Conservation (phyloP, 2,329 filamentous ascomycete species). For the Claviceps lovelessii region DNA sequence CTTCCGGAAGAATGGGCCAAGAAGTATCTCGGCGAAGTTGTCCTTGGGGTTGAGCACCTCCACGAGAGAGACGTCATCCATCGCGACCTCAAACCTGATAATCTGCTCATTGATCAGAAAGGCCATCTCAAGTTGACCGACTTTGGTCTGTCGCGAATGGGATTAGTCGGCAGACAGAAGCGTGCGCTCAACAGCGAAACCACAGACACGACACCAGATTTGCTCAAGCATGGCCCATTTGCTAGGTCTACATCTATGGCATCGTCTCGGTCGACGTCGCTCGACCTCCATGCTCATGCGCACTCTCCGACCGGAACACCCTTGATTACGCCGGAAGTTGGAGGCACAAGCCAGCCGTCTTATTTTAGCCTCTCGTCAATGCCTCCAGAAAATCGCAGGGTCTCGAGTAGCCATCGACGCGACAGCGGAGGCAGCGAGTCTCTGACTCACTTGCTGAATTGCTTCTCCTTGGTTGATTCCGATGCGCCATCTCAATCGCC, state of each 20-base stretch:
- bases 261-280: slow-evolving; percentile 84
- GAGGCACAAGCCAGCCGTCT: slow-evolving; percentile 63
- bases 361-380: slow-evolving; percentile 64
- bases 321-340: slow-evolving; percentile 61
- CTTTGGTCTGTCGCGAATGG: slow-evolving; percentile 95
- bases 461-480: slow-evolving; percentile 57
- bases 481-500: slow-evolving; percentile 27
- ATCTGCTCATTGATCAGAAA: slow-evolving; percentile 90
- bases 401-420: slow-evolving; percentile 65
- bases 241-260: slow-evolving; percentile 70
- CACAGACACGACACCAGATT: slow-evolving; percentile 75
- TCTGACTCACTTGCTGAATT: slow-evolving; percentile 66
- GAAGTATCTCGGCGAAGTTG: slow-evolving; percentile 91
- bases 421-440: slow-evolving; percentile 87
- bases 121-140: slow-evolving; percentile 95
- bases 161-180: slow-evolving; percentile 90
- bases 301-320: slow-evolving; percentile 77
- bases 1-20: slow-evolving; percentile 95
- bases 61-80: slow-evolving; percentile 93
- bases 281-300: slow-evolving; percentile 61
- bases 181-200: slow-evolving; percentile 65
- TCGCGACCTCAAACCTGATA: slow-evolving; percentile 92
- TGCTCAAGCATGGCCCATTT: slow-evolving; percentile 86
- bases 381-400: slow-evolving; percentile 46
- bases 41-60: slow-evolving; percentile 91